phyloP scores from a whole-genome alignment of 2,329 filamentous ascomycete genomes.

The Aspergillus fructus region DNA sequence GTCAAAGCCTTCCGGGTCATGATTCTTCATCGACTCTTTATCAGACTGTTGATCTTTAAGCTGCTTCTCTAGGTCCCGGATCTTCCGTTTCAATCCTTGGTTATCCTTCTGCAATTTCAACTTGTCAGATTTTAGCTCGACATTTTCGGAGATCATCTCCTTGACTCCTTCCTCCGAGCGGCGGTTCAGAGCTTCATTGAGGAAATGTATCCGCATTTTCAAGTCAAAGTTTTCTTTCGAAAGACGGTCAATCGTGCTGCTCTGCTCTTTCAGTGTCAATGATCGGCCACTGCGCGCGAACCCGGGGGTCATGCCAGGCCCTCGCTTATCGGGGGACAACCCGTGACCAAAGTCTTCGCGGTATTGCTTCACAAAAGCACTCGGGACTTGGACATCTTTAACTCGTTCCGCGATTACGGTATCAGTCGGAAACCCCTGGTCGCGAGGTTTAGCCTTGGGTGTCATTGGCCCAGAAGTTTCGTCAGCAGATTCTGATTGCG shows the following conservation, averaged over 20 bases:
- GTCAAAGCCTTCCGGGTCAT: conserved; percentile 43
- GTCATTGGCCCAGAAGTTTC: conserved; percentile 61
- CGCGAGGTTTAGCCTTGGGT: conserved; percentile 62
- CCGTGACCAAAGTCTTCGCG: conserved; percentile 67
- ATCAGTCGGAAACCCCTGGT: conserved; percentile 70
- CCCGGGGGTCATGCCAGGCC: conserved; percentile 48
- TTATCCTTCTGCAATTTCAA: conserved; percentile 89
- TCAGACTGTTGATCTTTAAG: conserved; percentile 56
- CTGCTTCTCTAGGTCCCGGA: conserved; percentile 84
- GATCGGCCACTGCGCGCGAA: conserved; percentile 62
- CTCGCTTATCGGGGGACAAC: conserved; percentile 58
- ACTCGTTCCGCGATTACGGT: conserved; percentile 86
- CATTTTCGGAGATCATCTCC: conserved; percentile 97
- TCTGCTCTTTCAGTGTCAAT: conserved; percentile 94
- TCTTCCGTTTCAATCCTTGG: conserved; percentile 73
- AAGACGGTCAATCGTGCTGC: conserved; percentile 90
- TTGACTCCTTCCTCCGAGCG: conserved; percentile 94
- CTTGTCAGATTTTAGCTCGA: conserved; percentile 87
- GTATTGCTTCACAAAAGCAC: conserved; percentile 83
- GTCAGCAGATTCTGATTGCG: conserved; percentile 33
- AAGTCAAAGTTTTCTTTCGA: conserved; percentile 98
- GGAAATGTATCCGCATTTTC: conserved; percentile 95
- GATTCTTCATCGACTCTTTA: conserved; percentile 45
- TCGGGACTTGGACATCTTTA: conserved; percentile 85
- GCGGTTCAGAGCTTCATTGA: conserved; percentile 89